phyloP scores from a whole-genome alignment of 371 early-diverging fungal species.

The Mucor saturninus region DNA sequence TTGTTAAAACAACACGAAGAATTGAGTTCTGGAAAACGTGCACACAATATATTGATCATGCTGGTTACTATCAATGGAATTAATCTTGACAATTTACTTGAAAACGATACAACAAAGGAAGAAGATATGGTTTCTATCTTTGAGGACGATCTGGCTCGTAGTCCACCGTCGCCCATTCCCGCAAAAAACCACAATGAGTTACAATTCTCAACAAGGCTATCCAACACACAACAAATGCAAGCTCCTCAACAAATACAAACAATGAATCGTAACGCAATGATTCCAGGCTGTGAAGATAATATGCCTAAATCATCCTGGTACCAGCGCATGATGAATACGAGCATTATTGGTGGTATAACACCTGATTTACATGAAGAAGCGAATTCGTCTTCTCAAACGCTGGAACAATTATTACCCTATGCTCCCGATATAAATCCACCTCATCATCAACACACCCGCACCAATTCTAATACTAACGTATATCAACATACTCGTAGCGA shows the following conservation, averaged over 20 bases:
- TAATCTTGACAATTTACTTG: slow-evolving; percentile 14
- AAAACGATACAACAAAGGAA: slow-evolving; percentile 5
- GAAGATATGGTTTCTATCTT: slow-evolving; percentile 4
- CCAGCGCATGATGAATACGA: slow-evolving; percentile 50
- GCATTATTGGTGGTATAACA: slow-evolving; percentile 52
- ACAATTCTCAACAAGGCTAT: not conserved
- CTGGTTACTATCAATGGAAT: slow-evolving; percentile 38
- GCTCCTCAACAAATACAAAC: slow-evolving; percentile 4
- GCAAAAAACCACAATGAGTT: not conserved
- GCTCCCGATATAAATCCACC: slow-evolving; percentile 1
- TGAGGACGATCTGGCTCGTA: not conserved
- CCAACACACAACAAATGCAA: slow-evolving; percentile 3
- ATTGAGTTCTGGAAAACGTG: slow-evolving; percentile 38
- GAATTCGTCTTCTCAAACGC: slow-evolving; percentile 17
- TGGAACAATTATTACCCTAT: slow-evolving; percentile 14
- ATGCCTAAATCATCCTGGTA: slow-evolving; percentile 45
- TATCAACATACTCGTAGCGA: not conserved
- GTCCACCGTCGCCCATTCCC: not conserved
- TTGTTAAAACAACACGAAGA: slow-evolving; percentile 34
- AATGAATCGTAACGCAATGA: not conserved
- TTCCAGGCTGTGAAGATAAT: slow-evolving; percentile 7
- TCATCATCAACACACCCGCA: not conserved
- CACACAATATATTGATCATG: slow-evolving; percentile 40
- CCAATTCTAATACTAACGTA: slow-evolving; percentile 2
- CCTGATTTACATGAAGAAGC: slow-evolving; percentile 40